Base-by-base conservation (phyloP, 306 rosid genomes). In the Dalbergia cochinchinensis region DNA sequence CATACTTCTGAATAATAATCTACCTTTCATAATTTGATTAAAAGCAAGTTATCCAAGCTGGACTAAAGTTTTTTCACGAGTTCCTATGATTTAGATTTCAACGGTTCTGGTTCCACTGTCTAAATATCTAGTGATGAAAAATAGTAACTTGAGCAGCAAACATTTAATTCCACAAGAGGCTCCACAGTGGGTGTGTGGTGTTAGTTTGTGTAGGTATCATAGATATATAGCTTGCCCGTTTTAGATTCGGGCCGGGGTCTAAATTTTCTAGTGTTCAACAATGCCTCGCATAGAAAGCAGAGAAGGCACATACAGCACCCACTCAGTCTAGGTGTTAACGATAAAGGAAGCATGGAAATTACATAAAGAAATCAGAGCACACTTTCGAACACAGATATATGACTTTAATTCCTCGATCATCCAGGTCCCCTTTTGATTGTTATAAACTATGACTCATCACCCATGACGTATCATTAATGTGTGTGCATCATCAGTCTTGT, bases 341-440 rank as follows among this genome's bases (percentile, higher is more conserved):
- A 42, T 73, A 83, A 81, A 75, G 71, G 50, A 65, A 83, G 45
- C 76, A 20, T 44, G 53, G 76, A 63, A 18, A 78, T 69, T 63
- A 42, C 63, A 61, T 78, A 78, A 75, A 82, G 31, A 26, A 1
- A 26, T 26, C 31, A 26, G 31, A 26, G 79, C 50, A 7, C 13
- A 44, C 9, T 4, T 44, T 26, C 31, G 31, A 26, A 26, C 3
- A 26, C 31, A 1, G 31, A 26, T 26, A 26, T 37, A 2, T 74
- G 83, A 85, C 90, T 80, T 83, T 91, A 90, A 91, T 78, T 85
- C 89, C 79, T 80, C 91, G 83, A 85, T 91, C 88, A 88, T 90
- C 84, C 74, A 33, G 3, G 35, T 82, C 83, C 78, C 83, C 91
- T 80, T 86, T 87, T 78, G 86, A 88, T 74, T 79, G 83, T 81